Conservation (phyloP, 805 yeast species). For the Sugiyamaella americana region DNA sequence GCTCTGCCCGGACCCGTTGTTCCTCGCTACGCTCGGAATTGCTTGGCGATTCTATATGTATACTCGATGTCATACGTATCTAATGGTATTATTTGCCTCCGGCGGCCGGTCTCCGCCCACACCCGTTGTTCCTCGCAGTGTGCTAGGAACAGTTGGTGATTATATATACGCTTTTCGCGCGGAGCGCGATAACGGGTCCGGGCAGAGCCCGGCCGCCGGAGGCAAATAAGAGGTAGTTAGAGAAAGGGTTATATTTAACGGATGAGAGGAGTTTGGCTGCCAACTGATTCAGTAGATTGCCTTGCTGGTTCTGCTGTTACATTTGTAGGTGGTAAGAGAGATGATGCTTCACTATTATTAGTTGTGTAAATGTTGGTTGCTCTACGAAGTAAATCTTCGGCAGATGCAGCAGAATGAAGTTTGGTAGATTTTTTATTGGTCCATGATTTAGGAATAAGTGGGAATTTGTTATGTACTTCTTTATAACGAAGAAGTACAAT, state of each 20-base stretch:
- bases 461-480: conserved; percentile 51
- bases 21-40: background rate
- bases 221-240: background rate
- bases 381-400: conserved; percentile 11
- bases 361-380: conserved; percentile 12
- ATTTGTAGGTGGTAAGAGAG: too few relatives aligned
- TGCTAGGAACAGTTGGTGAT: too few relatives aligned
- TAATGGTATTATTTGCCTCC: too few relatives aligned
- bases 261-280: conserved; percentile 16
- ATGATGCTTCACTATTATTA: conserved; percentile 1
- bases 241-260: background rate
- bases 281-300: conserved; percentile 11
- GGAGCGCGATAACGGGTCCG: background rate
- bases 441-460: conserved; percentile 53
- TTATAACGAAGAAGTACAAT: conserved; percentile 40
- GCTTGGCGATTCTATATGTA: too few relatives aligned
- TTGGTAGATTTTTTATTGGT: background rate
- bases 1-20: background rate
- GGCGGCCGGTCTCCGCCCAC: too few relatives aligned
- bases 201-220: background rate
- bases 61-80: too few relatives aligned
- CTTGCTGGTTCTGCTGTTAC: background rate
- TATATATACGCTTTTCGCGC: background rate
- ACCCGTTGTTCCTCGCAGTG: too few relatives aligned
- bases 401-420: conserved; percentile 1